Evolutionary conservation across 225 moss, liverwort and hornwort genomes (phyloP).

Genomic region (Pseudoscleropodium purum): DNA sequence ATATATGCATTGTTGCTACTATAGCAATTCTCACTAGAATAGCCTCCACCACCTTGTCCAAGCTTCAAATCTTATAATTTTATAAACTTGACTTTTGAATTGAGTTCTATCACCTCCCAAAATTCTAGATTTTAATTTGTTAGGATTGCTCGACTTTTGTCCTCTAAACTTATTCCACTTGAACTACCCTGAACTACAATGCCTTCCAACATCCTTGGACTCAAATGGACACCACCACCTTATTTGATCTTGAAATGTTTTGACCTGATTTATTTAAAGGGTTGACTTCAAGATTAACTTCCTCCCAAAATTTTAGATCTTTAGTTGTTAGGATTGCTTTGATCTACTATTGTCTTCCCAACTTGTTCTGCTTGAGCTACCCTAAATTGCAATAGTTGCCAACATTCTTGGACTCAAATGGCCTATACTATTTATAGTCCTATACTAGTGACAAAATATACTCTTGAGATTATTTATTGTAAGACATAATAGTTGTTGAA

Average conservation of each 20-base stretch:
- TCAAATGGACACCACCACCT: not conserved
- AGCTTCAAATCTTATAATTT: not conserved
- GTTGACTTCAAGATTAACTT: no score
- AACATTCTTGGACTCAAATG: no score
- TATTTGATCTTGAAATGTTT: no score
- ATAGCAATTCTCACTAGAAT: not conserved
- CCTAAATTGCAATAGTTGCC: no score
- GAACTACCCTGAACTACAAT: not conserved
- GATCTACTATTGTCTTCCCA: no score
- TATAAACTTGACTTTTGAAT: no score
- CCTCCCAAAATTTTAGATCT: no score
- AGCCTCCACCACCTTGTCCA: accelerated
- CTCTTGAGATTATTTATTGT: not conserved
- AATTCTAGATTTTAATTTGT: not conserved
- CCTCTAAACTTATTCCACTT: not conserved
- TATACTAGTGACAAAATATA: not conserved
- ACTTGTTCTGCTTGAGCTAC: no score
- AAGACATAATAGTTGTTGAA: not conserved
- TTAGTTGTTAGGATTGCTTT: no score
- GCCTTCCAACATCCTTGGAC: not conserved
- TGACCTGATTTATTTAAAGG: no score
- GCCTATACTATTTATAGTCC: not conserved
- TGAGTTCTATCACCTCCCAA: no score
- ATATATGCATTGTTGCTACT: not conserved
- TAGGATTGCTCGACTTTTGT: not conserved